Base-by-base conservation (phyloP, 2,329 filamentous ascomycete species). In the Fusarium secorum region DNA sequence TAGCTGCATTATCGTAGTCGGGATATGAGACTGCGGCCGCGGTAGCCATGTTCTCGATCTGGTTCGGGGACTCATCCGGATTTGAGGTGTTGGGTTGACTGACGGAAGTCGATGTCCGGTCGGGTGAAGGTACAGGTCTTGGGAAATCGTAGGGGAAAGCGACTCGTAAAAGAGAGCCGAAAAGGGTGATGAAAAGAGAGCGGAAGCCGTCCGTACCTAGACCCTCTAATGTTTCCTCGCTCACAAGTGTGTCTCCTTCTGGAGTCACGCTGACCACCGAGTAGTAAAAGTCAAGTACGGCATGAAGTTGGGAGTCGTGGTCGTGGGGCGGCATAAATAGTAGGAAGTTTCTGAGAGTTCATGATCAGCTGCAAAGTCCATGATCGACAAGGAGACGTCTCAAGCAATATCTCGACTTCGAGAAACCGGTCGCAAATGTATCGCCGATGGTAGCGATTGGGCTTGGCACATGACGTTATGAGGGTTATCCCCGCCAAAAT, bases 191-290 rank as follows among this genome's bases (percentile, higher is more conserved):
- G 81, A 91, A 84, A 88, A 94, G 87, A 72, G 78, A 80, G 76
- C 78, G 77, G 74, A 78, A 79, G 82, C 83, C 84, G 80, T 86
- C 87, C 89, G 87, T 98, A 97, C 95, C 95, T 95, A 97, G 86
- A 84, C 95, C 93, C 87, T 97, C 89, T 78, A 97, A 88, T 79
- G 91, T 92, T 80, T 97, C 94, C 84, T 97, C 95, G 84, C 91
- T 93, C 77, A 98, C 91, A 77, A 93, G 87, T 74, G 96, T 96
- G 84, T 98, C 96, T 81, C 96, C 96, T 86, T 99, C 96, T 67
- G 94, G 87, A 77, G 93, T 97, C 79, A 99, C 86, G 81, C 93
- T 94, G 78, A 97, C 90, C 74, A 95, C 93, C 52, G 94, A 92
- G 64, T 93, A 91, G 82, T 97, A 99, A 82, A 97, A 98, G 55